Conservation (phyloP, 1,139 yeast genomes). For the Geotrichum candidum region DNA sequence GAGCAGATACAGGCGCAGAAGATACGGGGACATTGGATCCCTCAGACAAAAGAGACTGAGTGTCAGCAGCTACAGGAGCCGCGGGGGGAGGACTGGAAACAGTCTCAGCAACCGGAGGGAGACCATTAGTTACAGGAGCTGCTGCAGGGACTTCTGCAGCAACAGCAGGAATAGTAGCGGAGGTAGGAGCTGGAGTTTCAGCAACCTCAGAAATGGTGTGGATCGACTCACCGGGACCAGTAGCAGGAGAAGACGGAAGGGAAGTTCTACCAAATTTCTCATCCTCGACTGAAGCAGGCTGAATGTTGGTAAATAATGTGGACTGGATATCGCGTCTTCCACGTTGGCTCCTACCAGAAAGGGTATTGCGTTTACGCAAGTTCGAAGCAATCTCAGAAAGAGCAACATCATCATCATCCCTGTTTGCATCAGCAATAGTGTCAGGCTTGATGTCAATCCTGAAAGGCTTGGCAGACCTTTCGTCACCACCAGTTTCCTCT, state of each 20-base stretch:
- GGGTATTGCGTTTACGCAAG: slow-evolving; percentile 30
- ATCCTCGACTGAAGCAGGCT: slow-evolving; percentile 32
- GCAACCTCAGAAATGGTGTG: slow-evolving; percentile 2
- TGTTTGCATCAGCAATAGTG: slow-evolving; percentile 33
- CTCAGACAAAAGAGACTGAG: slow-evolving; percentile 7
- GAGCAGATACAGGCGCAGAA: slow-evolving; percentile 29
- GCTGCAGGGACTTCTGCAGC: not conserved
- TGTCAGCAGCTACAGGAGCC: slow-evolving; percentile 1
- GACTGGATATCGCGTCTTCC: slow-evolving; percentile 49
- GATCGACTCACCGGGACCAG: not conserved
- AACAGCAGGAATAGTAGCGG: slow-evolving; percentile 15
- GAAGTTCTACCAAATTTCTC: not conserved
- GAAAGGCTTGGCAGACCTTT: slow-evolving; percentile 21
- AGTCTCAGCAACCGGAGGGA: slow-evolving; percentile 22
- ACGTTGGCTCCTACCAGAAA: slow-evolving; percentile 29
- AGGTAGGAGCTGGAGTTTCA: not conserved
- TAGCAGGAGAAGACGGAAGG: not conserved
- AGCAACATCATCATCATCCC: slow-evolving; percentile 30
- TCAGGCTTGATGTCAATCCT: slow-evolving; percentile 30
- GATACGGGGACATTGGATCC: slow-evolving; percentile 11
- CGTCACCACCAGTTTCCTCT: slow-evolving; percentile 19
- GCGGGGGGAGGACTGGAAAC: not conserved
- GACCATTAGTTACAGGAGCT: slow-evolving; percentile 5
- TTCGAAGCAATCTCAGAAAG: slow-evolving; percentile 31
- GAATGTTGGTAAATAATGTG: slow-evolving; percentile 47